Evolutionary conservation across 2,329 filamentous ascomycete genomes (phyloP), one percentile per base, ranked within the genome.

Genomic region (Beauveria pseudobassiana): DNA sequence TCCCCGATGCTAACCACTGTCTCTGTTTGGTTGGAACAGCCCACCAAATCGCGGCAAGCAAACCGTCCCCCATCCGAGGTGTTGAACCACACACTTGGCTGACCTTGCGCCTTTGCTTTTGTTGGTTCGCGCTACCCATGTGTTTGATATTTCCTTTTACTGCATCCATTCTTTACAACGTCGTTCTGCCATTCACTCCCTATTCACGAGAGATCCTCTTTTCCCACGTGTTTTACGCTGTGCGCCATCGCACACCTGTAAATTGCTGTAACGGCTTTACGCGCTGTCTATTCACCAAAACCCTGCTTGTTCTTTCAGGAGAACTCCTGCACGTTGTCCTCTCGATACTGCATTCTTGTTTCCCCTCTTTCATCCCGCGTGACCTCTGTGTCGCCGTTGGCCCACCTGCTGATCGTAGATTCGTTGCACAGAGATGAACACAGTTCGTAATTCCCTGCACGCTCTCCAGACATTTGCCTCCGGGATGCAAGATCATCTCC

Each of bases 201-300:
- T 49, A 8, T 22, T 30, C 50, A 10, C n/a, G 4, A 24, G 42
- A 50, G 56, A 51, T 59, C 46, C 46, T 43, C 46, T 51, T 59
- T 59, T 51, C 46, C 56, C 56, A 59, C 56, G 56, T 59, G 56
- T 42, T 40, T 30, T n/a, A n/a, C 24, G 40, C 42, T 40, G 55
- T 49, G 43, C 55, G 45, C 43, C 45, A 49, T 49, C 45, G 30
- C 22, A 42, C 45, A 46, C 7, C 40, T 42, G 43, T 45, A 12
- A 10, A 38, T 16, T 38, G 14, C 12, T 16, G 18, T 10, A 30
- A 43, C 40, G 40, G 40, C 24, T n/a, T 26, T 42, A 22, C 52
- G 16, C 22, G 20, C 22, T 53, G 20, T n/a, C 34, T 53, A 30
- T 55, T 20, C 34, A n/a, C 40, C 40, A 10, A 14, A 43, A 43